These are phyloP conservation scores for Diaporthe destruens DNA, from an alignment of 2,329 filamentous ascomycete genomes.

Conservation along the genomic window DNA sequence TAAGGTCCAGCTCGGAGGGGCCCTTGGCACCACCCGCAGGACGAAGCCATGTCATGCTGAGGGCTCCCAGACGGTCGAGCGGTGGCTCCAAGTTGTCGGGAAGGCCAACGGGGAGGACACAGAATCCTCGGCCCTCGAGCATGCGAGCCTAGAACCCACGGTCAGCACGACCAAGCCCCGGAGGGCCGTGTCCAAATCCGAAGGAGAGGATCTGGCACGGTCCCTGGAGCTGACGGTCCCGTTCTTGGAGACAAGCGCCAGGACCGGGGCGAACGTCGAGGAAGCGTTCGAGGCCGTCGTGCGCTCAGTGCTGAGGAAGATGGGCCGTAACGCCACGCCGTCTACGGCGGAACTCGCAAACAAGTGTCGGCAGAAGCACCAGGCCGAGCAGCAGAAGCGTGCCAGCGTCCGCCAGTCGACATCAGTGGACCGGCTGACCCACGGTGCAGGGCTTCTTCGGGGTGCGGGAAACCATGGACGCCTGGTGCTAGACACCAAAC, in stretches of 20 bases:
- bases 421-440: not conserved
- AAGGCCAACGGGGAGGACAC: not conserved
- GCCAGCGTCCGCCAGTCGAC: not conserved
- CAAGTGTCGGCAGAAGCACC: constrained; percentile 7
- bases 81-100: not conserved
- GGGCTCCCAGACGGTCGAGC: constrained; percentile 19
- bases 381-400: constrained; percentile 24
- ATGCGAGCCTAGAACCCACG: not conserved
- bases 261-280: constrained; percentile 76
- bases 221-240: constrained; percentile 73
- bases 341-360: not conserved
- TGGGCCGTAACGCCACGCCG: constrained; percentile 36
- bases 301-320: constrained; percentile 44
- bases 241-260: constrained; percentile 80
- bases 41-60: not conserved
- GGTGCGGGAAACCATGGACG: not conserved
- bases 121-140: not conserved
- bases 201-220: constrained; percentile 70
- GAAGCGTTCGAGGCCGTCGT: constrained; percentile 63
- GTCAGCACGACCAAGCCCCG: constrained; percentile 8
- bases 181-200: constrained; percentile 58
- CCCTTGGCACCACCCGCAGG: not conserved
- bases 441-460: not conserved
- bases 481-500: not conserved
- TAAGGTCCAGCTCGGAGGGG: not conserved